phyloP scores from a whole-genome alignment of 257 asterid genomes.

The Solanum tacnaense region DNA sequence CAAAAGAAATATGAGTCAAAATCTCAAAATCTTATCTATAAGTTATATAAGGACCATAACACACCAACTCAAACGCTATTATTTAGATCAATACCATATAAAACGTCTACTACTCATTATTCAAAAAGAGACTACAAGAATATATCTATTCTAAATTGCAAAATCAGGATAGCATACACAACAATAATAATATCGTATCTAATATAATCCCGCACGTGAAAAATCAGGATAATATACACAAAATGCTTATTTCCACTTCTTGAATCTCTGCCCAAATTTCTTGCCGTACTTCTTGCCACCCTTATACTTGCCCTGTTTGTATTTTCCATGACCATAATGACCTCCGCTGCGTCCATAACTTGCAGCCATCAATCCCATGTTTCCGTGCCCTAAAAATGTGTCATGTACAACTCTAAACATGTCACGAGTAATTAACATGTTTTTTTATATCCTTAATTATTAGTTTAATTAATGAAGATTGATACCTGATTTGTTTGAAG shows the following conservation, averaged over 20 bases:
- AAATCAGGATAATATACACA: background rate
- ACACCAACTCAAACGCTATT: background rate
- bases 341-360: background rate
- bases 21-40: background rate
- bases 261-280: background rate
- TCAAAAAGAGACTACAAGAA: background rate
- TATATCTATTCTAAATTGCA: background rate
- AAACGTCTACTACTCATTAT: background rate
- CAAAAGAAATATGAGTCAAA: background rate
- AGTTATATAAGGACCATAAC: too few species aligned
- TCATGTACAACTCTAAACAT: background rate
- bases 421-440: too few species aligned
- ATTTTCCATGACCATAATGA: background rate
- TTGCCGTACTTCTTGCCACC: background rate
- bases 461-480: background rate
- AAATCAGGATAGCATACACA: background rate
- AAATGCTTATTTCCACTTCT: background rate
- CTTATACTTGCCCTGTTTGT: background rate
- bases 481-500: background rate
- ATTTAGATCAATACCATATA: background rate
- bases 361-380: background rate
- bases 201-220: background rate
- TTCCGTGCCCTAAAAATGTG: background rate
- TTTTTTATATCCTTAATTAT: background rate
- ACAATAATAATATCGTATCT: fast-evolving